Evolutionary conservation across 495 filamentous ascomycete genomes (phyloP).

Genomic region (Penicillium verhagenii): DNA sequence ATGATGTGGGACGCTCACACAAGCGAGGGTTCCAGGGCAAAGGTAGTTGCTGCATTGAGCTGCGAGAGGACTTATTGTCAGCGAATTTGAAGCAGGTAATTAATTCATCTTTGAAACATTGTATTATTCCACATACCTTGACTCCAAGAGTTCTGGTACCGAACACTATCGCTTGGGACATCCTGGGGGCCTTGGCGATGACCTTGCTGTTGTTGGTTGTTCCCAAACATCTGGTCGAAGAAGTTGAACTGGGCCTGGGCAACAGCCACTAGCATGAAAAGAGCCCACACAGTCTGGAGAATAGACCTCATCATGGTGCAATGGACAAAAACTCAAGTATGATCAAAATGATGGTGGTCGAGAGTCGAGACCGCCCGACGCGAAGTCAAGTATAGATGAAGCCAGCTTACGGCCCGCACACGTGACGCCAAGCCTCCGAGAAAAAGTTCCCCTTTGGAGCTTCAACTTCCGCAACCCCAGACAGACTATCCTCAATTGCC

Average conservation of each 20-base stretch:
- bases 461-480: conserved; percentile 18
- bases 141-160: conserved; percentile 73
- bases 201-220: conserved; percentile 55
- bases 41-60: conserved; percentile 84
- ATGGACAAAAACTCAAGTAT: not conserved
- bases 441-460: conserved; percentile 37
- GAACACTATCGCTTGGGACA: conserved; percentile 69
- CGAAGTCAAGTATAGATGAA: conserved; percentile 20
- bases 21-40: conserved; percentile 86
- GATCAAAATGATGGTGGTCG: not conserved
- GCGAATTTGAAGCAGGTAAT: not conserved
- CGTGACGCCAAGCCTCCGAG: conserved; percentile 37
- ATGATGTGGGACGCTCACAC: conserved; percentile 91
- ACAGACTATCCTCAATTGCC: conserved; percentile 19
- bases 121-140: conserved; percentile 41
- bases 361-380: not conserved
- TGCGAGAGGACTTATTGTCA: conserved; percentile 20
- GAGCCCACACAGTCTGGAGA: conserved; percentile 32
- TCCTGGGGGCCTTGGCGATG: conserved; percentile 66
- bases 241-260: conserved; percentile 76
- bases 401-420: conserved; percentile 26
- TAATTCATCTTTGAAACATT: not conserved
- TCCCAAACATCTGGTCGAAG: conserved; percentile 83
- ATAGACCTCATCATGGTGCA: conserved; percentile 29
- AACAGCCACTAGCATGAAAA: conserved; percentile 49